Percentiles rank a stretch among this genome's conserved stretches.
These are phyloP conservation scores for Climacium dendroides DNA, from an alignment of 225 moss, liverwort and hornwort species.

Conservation along the genomic window DNA sequence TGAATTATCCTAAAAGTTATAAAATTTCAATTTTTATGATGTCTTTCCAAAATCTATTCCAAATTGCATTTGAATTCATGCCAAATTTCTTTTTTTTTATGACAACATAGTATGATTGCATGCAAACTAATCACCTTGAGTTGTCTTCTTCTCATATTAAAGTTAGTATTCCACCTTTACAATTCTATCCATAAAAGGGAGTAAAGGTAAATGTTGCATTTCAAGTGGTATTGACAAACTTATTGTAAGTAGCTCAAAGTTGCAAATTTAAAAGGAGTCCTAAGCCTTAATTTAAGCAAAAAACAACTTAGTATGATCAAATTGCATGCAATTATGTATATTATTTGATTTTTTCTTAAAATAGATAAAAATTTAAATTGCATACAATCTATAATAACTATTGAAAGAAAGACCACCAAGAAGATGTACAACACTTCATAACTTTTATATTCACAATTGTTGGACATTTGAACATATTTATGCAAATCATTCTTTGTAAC, in stretches of 20 bases:
- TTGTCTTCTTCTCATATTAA: neutral
- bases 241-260: neutral
- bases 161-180: neutral
- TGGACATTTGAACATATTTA: neutral
- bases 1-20: neutral
- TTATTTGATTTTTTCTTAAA: too few relatives aligned
- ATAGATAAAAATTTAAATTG: neutral
- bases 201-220: neutral
- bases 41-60: neutral
- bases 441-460: neutral
- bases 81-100: rapidly evolving
- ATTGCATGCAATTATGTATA: too few relatives aligned
- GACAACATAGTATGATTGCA: neutral
- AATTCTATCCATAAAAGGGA: neutral
- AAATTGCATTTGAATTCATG: neutral
- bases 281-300: neutral
- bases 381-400: neutral
- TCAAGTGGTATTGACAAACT: neutral
- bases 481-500: neutral
- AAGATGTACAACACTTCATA: neutral
- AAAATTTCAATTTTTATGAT: too few relatives aligned
- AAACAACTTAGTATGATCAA: neutral
- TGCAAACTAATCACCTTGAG: too few relatives aligned
- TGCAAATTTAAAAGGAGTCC: neutral
- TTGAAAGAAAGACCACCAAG: neutral